These are phyloP conservation scores for Fusarium sp. DNA, from an alignment of 2,329 filamentous ascomycete species.

Conservation along the genomic window DNA sequence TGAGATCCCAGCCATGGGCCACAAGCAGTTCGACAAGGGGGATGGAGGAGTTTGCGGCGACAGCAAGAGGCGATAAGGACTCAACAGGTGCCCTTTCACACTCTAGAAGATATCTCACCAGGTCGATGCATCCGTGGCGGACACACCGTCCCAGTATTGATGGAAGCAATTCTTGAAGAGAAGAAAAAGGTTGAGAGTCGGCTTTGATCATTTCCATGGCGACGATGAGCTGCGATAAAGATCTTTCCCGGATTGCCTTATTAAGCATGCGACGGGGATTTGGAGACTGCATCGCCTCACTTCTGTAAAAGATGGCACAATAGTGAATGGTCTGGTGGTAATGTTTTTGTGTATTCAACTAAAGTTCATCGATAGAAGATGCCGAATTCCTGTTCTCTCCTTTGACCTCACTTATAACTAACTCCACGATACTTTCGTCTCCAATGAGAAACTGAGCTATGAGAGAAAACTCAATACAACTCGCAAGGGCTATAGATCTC, in stretches of 20 bases:
- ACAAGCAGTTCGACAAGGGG: background rate
- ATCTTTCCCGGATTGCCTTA: background rate
- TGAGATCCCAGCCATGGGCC: background rate
- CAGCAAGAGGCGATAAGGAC: background rate
- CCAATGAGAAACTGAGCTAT: background rate
- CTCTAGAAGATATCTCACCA: background rate
- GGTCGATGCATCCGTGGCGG: background rate
- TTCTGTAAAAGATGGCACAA: too few relatives aligned
- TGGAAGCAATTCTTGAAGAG: background rate
- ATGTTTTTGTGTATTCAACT: background rate
- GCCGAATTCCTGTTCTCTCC: background rate
- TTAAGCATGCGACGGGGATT: background rate
- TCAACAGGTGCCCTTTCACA: background rate
- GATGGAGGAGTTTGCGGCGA: background rate
- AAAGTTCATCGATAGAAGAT: too few relatives aligned
- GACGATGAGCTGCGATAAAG: background rate
- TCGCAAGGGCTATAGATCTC: background rate
- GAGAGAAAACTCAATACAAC: background rate
- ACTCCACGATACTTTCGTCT: background rate
- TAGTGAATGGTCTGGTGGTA: background rate
- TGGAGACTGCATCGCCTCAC: background rate
- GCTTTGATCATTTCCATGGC: background rate
- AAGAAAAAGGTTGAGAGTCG: background rate
- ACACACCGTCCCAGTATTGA: background rate
- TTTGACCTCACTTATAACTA: background rate